A percentile compares a stretch with the other conserved stretches of the same genome.
Evolutionary conservation across 129 eudicot species (phyloP).

Genomic region (Pulicaria dysenterica): DNA sequence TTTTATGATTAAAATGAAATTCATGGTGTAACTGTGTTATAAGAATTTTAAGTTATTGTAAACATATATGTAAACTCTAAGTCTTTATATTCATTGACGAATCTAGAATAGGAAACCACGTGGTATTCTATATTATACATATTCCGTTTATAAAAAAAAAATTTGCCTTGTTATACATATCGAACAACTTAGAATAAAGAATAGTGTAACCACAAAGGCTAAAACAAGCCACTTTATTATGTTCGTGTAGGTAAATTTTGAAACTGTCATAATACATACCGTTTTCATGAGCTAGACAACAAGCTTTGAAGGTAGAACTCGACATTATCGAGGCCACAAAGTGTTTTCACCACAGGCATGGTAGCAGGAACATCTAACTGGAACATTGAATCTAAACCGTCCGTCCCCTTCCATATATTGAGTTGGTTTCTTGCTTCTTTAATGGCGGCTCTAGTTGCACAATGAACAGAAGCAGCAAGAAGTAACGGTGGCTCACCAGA

Average conservation of each 20-base stretch:
- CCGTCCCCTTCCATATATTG: slow-evolving; percentile 58
- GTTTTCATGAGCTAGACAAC: slow-evolving; percentile 34
- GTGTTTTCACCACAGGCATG: slow-evolving; percentile 84
- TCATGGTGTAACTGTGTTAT: too few relatives aligned
- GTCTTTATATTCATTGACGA: too few relatives aligned
- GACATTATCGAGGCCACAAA: slow-evolving; percentile 71
- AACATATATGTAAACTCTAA: too few relatives aligned
- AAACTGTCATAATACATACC: neutral
- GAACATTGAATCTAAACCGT: slow-evolving; percentile 37
- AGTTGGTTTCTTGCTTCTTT: slow-evolving; percentile 76
- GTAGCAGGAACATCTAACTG: slow-evolving; percentile 89
- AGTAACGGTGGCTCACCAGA: slow-evolving; percentile 95
- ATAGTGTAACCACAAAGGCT: slow-evolving; percentile 9
- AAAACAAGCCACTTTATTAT: slow-evolving; percentile 14
- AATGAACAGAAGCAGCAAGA: slow-evolving; percentile 81
- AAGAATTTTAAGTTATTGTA: too few relatives aligned
- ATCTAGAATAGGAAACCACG: too few relatives aligned
- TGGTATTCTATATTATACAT: too few relatives aligned
- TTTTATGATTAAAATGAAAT: too few relatives aligned
- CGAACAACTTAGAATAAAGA: slow-evolving; percentile 6
- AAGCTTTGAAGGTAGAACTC: slow-evolving; percentile 58
- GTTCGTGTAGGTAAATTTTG: neutral
- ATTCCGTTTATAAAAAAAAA: too few relatives aligned
- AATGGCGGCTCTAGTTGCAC: slow-evolving; percentile 90
- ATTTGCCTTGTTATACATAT: too few relatives aligned